phyloP scores from a whole-genome alignment of 176 grass and related monocot genomes.

The Ensete glaucum region DNA sequence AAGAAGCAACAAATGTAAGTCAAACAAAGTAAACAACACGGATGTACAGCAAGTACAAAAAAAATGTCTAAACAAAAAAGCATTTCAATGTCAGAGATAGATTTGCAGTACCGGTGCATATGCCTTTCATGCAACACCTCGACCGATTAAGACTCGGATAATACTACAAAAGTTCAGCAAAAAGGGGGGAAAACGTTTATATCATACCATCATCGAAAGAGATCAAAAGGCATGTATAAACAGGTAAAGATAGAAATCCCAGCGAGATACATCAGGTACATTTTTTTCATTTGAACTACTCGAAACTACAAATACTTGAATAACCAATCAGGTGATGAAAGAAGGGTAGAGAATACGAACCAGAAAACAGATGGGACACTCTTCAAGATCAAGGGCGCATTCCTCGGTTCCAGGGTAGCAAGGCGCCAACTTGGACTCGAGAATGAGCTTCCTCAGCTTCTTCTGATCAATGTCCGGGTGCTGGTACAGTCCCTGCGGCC shows the following conservation, averaged over 20 bases:
- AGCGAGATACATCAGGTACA: neutral
- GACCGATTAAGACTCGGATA: conserved; percentile 98
- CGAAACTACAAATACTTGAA: neutral
- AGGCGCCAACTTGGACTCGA: conserved; percentile 89
- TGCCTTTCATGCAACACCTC: conserved; percentile 89
- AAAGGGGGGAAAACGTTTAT: neutral
- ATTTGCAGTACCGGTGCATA: conserved; percentile 77
- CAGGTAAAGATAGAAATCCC: neutral
- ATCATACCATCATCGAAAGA: conserved; percentile 7
- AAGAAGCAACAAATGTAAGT: conserved; percentile 29
- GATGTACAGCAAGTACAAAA: neutral
- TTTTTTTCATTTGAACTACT: neutral
- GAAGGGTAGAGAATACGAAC: conserved; percentile 26
- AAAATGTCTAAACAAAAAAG: neutral
- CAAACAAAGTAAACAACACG: conserved; percentile 17
- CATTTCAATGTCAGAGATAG: neutral
- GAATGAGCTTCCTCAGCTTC: conserved; percentile 95
- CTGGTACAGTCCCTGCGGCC: conserved; percentile 89
- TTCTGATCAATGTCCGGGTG: conserved; percentile 88
- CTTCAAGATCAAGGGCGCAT: conserved; percentile 53
- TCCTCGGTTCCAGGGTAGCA: conserved; percentile 81
- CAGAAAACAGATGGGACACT: conserved; percentile 99
- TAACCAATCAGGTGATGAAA: conserved; percentile 7
- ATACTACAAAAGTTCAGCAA: conserved; percentile 39
- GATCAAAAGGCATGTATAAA: conserved; percentile 5